Conservation (phyloP, 441 rosid genomes). For the Populus trichocarpa region DNA sequence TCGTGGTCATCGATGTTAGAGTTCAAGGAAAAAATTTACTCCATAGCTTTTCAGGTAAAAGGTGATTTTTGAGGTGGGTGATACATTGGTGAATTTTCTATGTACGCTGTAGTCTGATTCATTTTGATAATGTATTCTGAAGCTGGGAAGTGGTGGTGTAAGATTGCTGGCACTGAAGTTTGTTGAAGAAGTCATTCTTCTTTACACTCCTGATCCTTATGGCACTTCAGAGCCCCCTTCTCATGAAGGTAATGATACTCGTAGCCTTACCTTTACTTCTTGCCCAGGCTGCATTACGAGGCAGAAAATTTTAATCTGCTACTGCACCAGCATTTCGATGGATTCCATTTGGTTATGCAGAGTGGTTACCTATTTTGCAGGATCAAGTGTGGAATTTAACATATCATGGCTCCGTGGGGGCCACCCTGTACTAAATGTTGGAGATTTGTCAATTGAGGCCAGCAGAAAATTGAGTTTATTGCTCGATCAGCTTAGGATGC, state of each 20-base stretch:
- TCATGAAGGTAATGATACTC: conserved; percentile 54
- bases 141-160: conserved; percentile 87
- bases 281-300: conserved; percentile 5
- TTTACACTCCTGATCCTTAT: conserved; percentile 86
- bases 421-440: conserved; percentile 83
- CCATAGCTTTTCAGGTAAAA: conserved; percentile 76
- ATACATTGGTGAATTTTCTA: conserved; percentile 18
- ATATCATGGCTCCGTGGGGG: conserved; percentile 85
- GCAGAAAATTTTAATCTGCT: neutral
- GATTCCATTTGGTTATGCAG: conserved; percentile 22
- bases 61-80: conserved; percentile 11
- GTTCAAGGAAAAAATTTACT: conserved; percentile 83
- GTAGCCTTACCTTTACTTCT: conserved; percentile 12
- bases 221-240: conserved; percentile 61
- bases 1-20: conserved; percentile 87
- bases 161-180: conserved; percentile 80
- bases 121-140: conserved; percentile 24
- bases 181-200: conserved; percentile 87
- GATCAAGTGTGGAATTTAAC: conserved; percentile 60
- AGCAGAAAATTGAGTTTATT: conserved; percentile 69
- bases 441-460: conserved; percentile 94
- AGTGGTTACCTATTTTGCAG: conserved; percentile 38
- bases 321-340: neutral
- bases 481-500: conserved; percentile 96
- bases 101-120: conserved; percentile 29